Evolutionary conservation across 1,284 basidiomycete genomes (phyloP), one percentile per base, ranked within the genome.

Genomic region (Neonothopanus nambi): DNA sequence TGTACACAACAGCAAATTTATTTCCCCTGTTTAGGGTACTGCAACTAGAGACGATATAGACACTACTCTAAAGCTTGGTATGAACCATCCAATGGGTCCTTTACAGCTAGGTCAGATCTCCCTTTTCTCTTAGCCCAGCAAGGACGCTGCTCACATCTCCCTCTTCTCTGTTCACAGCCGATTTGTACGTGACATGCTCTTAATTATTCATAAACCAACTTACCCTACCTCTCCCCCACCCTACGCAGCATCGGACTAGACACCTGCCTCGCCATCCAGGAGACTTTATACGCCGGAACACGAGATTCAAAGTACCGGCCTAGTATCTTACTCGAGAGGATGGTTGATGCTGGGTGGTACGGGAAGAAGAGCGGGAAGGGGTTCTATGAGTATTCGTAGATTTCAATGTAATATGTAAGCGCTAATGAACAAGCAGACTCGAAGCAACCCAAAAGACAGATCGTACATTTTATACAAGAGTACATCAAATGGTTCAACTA

Each of bases 221-320:
- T 91, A 57, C 54, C 11, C 20, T 42, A n/a, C n/a, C n/a, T n/a
- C n/a, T n/a, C n/a, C n/a, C n/a, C n/a, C n/a, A n/a, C n/a, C 28
- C 36, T 15, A 38, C 26, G n/a, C 63, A 93, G 91, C 70, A 96
- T 97, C 61, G 94, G 94, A 28, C 84, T 96, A 30, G 93, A 95
- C 65, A 94, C 92, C 5, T 95, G 94, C 67, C 81, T 96, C 30
- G 84, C 90, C 5, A 95, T 95, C 64, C 93, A 95, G 64, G 84
- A 92, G 66, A 95, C 93, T 0, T 80, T 97, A 13, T 90, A 92
- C 63, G 80, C 80, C 54, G 95, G 95, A 57, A 96, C 93, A 11
- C 85, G 90, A 0, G 95, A 98, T 72, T 91, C 90, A n/a, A 98
- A 98, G 71, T 98, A 98, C 70, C 83, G 95, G n/a, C 95, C 95